phyloP scores from a whole-genome alignment of 1,139 yeast species.

The Diutina sp. region DNA sequence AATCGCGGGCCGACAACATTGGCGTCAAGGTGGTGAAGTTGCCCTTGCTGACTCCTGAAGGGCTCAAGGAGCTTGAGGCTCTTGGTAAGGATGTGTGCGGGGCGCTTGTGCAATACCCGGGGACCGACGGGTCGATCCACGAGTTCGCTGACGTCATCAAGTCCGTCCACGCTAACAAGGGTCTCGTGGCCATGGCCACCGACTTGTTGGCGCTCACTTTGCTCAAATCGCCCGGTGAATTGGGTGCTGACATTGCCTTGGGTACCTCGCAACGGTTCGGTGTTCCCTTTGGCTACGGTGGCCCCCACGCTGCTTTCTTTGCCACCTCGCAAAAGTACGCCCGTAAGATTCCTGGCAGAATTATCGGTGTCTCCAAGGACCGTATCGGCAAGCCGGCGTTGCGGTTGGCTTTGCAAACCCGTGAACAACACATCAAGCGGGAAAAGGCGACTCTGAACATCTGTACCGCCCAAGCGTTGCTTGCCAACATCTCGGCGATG shows the following conservation, averaged over 20 bases:
- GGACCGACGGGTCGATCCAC: conserved; percentile 65
- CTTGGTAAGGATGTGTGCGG: conserved; percentile 49
- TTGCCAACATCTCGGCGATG: conserved; percentile 92
- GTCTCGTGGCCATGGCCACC: conserved; percentile 73
- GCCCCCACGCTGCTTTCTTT: conserved; percentile 97
- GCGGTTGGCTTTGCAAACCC: conserved; percentile 88
- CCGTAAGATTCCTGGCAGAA: conserved; percentile 93
- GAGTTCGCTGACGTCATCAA: conserved; percentile 46
- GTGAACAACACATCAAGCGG: conserved; percentile 95
- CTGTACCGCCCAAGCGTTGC: conserved; percentile 93
- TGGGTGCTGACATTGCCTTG: conserved; percentile 86
- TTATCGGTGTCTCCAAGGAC: conserved; percentile 88
- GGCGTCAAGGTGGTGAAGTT: conserved; percentile 50
- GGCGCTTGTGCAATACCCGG: conserved; percentile 82
- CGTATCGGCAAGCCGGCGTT: conserved; percentile 81
- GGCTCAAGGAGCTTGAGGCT: conserved; percentile 25
- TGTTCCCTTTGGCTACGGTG: conserved; percentile 96
- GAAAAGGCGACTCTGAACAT: conserved; percentile 97
- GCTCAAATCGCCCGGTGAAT: conserved; percentile 69
- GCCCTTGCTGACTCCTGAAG: conserved; percentile 40
- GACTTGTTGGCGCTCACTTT: conserved; percentile 83
- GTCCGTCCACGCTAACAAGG: conserved; percentile 57
- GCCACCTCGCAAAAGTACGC: conserved; percentile 69
- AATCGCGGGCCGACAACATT: conserved; percentile 68
- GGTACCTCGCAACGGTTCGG: conserved; percentile 96